Conservation (phyloP, 1,284 basidiomycete species). For the Omphalotus olearius region DNA sequence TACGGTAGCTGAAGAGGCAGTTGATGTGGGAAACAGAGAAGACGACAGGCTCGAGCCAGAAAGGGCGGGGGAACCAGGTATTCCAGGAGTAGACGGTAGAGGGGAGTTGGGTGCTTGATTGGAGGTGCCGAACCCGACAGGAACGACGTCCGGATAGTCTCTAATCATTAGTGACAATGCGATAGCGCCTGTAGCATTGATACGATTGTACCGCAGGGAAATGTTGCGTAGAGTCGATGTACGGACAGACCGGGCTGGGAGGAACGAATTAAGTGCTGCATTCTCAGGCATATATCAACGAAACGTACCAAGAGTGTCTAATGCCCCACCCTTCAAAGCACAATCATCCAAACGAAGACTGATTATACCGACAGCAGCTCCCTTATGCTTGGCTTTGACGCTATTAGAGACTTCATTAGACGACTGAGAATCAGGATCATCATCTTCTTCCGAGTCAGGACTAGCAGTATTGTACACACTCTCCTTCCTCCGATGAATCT, state of each 20-base stretch:
- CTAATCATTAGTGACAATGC: conserved; percentile 93
- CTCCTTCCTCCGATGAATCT: too few relatives aligned
- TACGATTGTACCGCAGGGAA: conserved; percentile 83
- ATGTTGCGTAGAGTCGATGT: conserved; percentile 82
- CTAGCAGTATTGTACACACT: too few relatives aligned
- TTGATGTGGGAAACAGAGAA: neutral
- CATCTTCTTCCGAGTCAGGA: too few relatives aligned
- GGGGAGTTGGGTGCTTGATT: neutral
- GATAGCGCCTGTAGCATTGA: conserved; percentile 79
- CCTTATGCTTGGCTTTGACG: too few relatives aligned
- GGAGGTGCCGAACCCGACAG: neutral
- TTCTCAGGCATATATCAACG: too few relatives aligned
- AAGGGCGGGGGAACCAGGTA: neutral
- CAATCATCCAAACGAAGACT: conserved; percentile 79
- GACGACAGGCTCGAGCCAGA: neutral
- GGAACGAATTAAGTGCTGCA: neutral
- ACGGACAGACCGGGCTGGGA: conserved; percentile 58
- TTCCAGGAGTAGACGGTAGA: too few relatives aligned
- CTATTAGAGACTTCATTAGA: too few relatives aligned
- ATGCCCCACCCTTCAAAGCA: conserved; percentile 59
- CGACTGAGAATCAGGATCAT: too few relatives aligned
- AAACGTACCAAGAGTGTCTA: conserved; percentile 43
- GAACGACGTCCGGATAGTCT: conserved; percentile 73
- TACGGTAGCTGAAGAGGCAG: neutral
- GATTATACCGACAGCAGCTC: too few relatives aligned